A percentile compares a stretch with the other conserved stretches of the same genome.
phyloP scores from a whole-genome alignment of 805 yeast species.

The Wickerhamomyces bovis region DNA sequence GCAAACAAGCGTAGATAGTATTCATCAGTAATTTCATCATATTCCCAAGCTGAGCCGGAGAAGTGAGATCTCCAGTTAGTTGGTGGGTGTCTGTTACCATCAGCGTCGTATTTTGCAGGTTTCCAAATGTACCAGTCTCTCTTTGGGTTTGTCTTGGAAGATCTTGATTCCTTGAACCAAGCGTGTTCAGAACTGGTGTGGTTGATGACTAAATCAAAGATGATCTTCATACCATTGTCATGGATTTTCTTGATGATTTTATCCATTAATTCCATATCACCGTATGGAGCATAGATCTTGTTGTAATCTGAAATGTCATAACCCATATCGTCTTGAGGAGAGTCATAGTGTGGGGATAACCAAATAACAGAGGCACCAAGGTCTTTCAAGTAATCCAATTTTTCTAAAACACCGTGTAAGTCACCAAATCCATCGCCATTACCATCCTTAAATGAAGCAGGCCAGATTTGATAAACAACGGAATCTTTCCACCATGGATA shows the following conservation, averaged over 20 bases:
- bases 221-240: slow-evolving; percentile 43
- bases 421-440: slow-evolving; percentile 58
- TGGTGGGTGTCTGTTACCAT: slow-evolving; percentile 49
- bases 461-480: slow-evolving; percentile 52
- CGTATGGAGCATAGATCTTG: slow-evolving; percentile 45
- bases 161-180: slow-evolving; percentile 53
- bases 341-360: slow-evolving; percentile 53
- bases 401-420: slow-evolving; percentile 45
- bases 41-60: slow-evolving; percentile 52
- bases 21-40: slow-evolving; percentile 47
- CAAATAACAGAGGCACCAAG: slow-evolving; percentile 48
- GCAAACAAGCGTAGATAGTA: slow-evolving; percentile 52
- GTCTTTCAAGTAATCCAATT: slow-evolving; percentile 43
- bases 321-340: slow-evolving; percentile 60
- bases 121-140: slow-evolving; percentile 61
- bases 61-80: slow-evolving; percentile 51
- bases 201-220: slow-evolving; percentile 53
- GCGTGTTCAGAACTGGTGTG: slow-evolving; percentile 50
- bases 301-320: slow-evolving; percentile 53
- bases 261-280: slow-evolving; percentile 48
- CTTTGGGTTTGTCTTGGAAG: slow-evolving; percentile 45
- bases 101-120: slow-evolving; percentile 39
- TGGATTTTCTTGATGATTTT: slow-evolving; percentile 41
- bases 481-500: slow-evolving; percentile 51
- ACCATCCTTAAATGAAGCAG: slow-evolving; percentile 54